phyloP scores from a whole-genome alignment of 768 basidiomycete species.

The Lactifluus rugatus region DNA sequence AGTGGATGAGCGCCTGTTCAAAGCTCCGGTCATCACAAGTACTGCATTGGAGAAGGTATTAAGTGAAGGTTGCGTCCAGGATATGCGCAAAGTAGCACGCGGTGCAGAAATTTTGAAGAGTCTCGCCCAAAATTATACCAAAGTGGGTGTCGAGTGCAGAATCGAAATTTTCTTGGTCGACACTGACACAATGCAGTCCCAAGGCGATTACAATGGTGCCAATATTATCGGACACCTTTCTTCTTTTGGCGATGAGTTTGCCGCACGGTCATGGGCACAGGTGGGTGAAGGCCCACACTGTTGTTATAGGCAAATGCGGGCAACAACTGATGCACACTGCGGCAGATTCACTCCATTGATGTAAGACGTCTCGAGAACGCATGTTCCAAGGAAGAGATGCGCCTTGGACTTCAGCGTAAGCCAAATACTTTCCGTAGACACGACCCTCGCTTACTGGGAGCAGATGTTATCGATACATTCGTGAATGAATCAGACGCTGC shows the following conservation, averaged over 20 bases:
- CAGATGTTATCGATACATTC: constrained; percentile 3
- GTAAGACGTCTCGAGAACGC: not conserved
- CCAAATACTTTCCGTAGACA: not conserved
- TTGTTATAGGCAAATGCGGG: not conserved
- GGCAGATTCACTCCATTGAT: constrained; percentile 5
- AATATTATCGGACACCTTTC: not conserved
- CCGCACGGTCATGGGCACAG: constrained; percentile 14
- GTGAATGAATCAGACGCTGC: not conserved
- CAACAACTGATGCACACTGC: not conserved
- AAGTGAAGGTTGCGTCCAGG: constrained; percentile 1
- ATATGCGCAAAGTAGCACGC: constrained; percentile 6
- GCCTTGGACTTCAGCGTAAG: constrained; percentile 1
- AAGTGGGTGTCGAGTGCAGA: not conserved
- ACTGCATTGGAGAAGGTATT: not conserved
- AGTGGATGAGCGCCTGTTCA: constrained; percentile 10
- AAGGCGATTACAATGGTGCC: not conserved
- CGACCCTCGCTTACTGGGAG: not conserved
- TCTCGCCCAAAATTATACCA: constrained; percentile 3
- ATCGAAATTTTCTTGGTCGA: not conserved
- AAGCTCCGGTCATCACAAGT: not conserved
- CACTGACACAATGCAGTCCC: not conserved
- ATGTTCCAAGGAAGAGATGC: constrained; percentile 7
- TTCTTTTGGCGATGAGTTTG: constrained; percentile 5
- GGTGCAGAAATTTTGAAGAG: not conserved
- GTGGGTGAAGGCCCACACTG: not conserved